Base-by-base conservation (phyloP, 2,329 filamentous ascomycete genomes). In the Fusarium foetens region DNA sequence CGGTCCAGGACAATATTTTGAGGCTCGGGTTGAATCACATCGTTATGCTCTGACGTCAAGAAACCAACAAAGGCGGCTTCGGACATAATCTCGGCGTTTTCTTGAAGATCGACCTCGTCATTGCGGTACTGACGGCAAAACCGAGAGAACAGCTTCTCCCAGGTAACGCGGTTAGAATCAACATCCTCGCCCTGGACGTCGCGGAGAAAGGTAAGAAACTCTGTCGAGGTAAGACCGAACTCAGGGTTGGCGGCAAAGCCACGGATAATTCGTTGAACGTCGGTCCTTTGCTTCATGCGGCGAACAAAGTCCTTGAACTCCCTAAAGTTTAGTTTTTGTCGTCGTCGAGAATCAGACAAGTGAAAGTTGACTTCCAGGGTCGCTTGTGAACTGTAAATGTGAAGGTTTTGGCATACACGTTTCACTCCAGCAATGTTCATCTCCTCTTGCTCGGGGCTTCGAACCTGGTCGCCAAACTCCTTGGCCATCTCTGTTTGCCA, bases 271-370 rank as follows among this genome's bases (percentile, higher is more conserved):
- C 87, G 84, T 70, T 90, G 90, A 54, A 98, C 88, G 76, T 99
- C 96, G 67, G 92, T 90, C 66, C 96, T 89, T 79, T 93, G 90
- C 80, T 96, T 97, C 84, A 98, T 90, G 31, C 93, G 87, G 58
- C 90, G 87, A 49, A 98, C 90, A 79, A 99, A 98, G 59, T 91
- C 87, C 76, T 93, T 89, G 80, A 98, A 99, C 76, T 97, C 92
- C 29, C 84, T 80, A 77, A 94, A 97, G 78, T 93, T 91, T 58
- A 99, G 86, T 57, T 87, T 88, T 29, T 91, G 91, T 4, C 86
- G 88, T 55, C 84, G 83, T 29, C 87, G 86, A n/a, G 84, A 83
- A 77, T 95, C 93, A 10, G 93, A 93, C 66, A 89, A 87, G 63
- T 89, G 85, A 76, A 98, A 98, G 75, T 92, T 93, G 36, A 87